Conservation (phyloP, 768 basidiomycete genomes). For the Pleurotus tuber-regium region DNA sequence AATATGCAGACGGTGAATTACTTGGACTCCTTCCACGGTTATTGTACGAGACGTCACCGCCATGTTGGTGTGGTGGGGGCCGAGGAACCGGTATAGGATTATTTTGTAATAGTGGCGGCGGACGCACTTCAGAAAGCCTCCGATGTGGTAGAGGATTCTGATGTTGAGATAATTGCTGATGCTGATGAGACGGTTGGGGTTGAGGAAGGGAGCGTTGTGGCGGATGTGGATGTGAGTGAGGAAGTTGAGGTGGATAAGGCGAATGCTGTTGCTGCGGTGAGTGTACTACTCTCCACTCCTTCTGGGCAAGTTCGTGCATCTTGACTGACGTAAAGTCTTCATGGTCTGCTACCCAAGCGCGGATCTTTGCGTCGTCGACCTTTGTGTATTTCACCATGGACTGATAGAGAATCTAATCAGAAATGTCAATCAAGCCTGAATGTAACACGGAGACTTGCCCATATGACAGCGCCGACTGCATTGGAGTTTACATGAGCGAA, state of each 20-base stretch:
- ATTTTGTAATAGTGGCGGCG: not conserved
- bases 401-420: constrained; percentile 31
- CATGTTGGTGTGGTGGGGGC: constrained; percentile 29
- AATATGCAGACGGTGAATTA: constrained; percentile 15
- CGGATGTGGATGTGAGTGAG: constrained; percentile 17
- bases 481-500: constrained; percentile 11
- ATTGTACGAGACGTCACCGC: constrained; percentile 18
- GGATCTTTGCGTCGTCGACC: constrained; percentile 51
- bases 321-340: constrained; percentile 67
- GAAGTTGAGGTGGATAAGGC: constrained; percentile 7
- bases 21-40: constrained; percentile 16
- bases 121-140: constrained; percentile 5
- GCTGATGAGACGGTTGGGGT: constrained; percentile 33
- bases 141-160: not conserved
- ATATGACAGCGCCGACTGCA: constrained; percentile 59
- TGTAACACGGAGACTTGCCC: constrained; percentile 40
- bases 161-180: constrained; percentile 15
- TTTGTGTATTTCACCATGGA: constrained; percentile 64
- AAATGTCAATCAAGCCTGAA: constrained; percentile 6
- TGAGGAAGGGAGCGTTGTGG: constrained; percentile 11
- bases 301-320: constrained; percentile 44
- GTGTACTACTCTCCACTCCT: constrained; percentile 26
- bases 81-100: constrained; percentile 22
- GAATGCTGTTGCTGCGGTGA: constrained; percentile 19
- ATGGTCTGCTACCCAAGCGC: constrained; percentile 60